A percentile compares a stretch with the other conserved stretches of the same genome.
phyloP scores from a whole-genome alignment of 1,284 basidiomycete species.

The Puccinia triticina region DNA sequence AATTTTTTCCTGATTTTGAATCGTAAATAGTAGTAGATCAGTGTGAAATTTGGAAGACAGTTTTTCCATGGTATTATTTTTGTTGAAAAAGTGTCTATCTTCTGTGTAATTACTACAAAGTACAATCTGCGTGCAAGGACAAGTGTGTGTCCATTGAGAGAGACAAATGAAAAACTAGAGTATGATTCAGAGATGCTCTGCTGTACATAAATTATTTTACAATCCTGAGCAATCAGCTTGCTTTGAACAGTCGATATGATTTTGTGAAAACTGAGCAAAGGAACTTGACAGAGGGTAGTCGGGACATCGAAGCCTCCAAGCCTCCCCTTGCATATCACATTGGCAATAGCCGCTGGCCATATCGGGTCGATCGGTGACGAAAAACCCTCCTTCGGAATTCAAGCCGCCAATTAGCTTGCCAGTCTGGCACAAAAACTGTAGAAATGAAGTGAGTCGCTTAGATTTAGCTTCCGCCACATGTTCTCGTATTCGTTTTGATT shows the following conservation, averaged over 20 bases:
- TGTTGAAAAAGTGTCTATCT: too few species aligned
- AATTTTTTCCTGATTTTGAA: too few species aligned
- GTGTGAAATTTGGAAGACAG: too few species aligned
- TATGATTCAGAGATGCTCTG: too few species aligned
- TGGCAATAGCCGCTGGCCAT: neutral
- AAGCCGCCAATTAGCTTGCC: neutral
- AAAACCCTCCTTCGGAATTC: conserved; percentile 1
- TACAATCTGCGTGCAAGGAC: too few species aligned
- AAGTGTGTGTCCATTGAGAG: too few species aligned
- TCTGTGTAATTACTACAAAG: too few species aligned
- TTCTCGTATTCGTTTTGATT: neutral
- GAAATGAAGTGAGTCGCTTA: neutral
- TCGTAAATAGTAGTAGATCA: too few species aligned
- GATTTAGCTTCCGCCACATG: neutral
- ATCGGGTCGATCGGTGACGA: neutral
- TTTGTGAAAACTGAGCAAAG: neutral
- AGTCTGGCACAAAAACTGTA: conserved; percentile 1
- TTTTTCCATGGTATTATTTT: too few species aligned
- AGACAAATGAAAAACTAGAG: too few species aligned
- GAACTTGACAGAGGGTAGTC: neutral
- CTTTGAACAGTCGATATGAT: neutral
- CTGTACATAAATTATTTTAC: too few species aligned
- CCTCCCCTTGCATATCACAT: neutral
- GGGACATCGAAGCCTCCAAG: neutral
- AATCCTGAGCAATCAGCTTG: neutral